phyloP scores from a whole-genome alignment of 2,329 filamentous ascomycete genomes.

The Ploettnerulaceae sp. region DNA sequence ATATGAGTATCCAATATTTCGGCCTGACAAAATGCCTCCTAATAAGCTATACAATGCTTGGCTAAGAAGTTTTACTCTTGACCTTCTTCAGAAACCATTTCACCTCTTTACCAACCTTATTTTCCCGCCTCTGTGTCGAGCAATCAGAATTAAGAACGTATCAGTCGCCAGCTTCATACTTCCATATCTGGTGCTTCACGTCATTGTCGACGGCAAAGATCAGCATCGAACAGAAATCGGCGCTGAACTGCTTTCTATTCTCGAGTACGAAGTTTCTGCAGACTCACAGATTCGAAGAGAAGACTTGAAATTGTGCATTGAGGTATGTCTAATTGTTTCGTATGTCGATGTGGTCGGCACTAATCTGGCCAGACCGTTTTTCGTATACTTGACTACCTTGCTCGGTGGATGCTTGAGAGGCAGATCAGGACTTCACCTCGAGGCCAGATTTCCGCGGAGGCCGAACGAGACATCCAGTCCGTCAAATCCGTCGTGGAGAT shows the following conservation, averaged over 20 bases:
- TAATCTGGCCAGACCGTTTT: constrained; percentile 69
- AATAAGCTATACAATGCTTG: constrained; percentile 70
- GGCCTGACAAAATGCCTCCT: constrained; percentile 42
- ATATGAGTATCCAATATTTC: constrained; percentile 69
- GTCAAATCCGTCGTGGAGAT: constrained; percentile 69
- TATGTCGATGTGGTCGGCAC: constrained; percentile 10
- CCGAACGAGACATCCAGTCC: constrained; percentile 43
- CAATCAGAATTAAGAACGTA: constrained; percentile 80
- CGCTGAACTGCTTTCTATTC: constrained; percentile 68
- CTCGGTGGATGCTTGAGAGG: constrained; percentile 78
- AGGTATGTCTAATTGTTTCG: constrained; percentile 47
- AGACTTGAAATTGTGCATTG: constrained; percentile 77
- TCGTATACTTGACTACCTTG: constrained; percentile 83
- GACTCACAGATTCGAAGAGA: constrained; percentile 61
- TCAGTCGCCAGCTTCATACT: constrained; percentile 83
- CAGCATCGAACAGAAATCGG: constrained; percentile 60
- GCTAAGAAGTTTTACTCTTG: constrained; percentile 75
- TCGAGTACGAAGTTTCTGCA: constrained; percentile 52
- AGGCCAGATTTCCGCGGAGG: constrained; percentile 37
- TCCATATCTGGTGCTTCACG: constrained; percentile 80
- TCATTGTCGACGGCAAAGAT: constrained; percentile 67
- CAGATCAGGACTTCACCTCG: constrained; percentile 22
- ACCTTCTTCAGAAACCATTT: constrained; percentile 77
- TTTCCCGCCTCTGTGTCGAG: constrained; percentile 74
- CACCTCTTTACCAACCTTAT: constrained; percentile 64